Evolutionary conservation across 495 filamentous ascomycete species (phyloP).

Genomic region (Niebla homalea): DNA sequence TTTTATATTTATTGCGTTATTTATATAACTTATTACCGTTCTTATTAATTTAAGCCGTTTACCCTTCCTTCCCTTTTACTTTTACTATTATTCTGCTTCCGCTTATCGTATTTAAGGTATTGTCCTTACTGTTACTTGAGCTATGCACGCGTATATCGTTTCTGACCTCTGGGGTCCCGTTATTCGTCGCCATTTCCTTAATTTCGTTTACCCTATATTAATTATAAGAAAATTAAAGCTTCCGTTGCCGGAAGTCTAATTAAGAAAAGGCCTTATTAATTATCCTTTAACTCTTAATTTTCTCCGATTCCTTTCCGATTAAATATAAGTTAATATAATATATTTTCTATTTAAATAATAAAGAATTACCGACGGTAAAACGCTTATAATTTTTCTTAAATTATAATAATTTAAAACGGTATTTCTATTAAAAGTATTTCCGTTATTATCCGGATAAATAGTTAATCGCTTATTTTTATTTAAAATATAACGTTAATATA

Average conservation of each 20-base stretch:
- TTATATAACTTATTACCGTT: too few relatives aligned
- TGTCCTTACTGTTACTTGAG: too few relatives aligned
- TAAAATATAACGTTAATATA: background rate
- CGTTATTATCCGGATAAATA: constrained; percentile 6
- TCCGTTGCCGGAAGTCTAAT: background rate
- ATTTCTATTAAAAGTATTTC: constrained; percentile 9
- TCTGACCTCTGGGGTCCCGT: too few relatives aligned
- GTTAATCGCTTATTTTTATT: constrained; percentile 3
- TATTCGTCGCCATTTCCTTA: too few relatives aligned
- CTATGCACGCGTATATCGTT: too few relatives aligned
- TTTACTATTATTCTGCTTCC: too few relatives aligned
- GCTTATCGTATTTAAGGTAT: too few relatives aligned
- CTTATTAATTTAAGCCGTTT: too few relatives aligned
- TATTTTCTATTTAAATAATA: constrained; percentile 7
- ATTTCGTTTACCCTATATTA: background rate
- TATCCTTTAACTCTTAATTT: background rate
- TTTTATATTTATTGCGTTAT: too few relatives aligned
- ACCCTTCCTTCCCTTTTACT: too few relatives aligned
- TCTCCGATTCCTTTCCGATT: constrained; percentile 3
- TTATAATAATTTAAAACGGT: constrained; percentile 6
- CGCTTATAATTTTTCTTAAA: background rate
- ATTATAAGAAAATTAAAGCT: constrained; percentile 1
- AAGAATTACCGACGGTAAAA: background rate
- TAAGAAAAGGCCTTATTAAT: background rate
- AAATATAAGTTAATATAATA: constrained; percentile 4